Percentiles rank a stretch among this genome's conserved stretches.
These are phyloP conservation scores for Suhomyces bokatorum DNA, from an alignment of 1,139 yeast genomes.

Conservation along the genomic window DNA sequence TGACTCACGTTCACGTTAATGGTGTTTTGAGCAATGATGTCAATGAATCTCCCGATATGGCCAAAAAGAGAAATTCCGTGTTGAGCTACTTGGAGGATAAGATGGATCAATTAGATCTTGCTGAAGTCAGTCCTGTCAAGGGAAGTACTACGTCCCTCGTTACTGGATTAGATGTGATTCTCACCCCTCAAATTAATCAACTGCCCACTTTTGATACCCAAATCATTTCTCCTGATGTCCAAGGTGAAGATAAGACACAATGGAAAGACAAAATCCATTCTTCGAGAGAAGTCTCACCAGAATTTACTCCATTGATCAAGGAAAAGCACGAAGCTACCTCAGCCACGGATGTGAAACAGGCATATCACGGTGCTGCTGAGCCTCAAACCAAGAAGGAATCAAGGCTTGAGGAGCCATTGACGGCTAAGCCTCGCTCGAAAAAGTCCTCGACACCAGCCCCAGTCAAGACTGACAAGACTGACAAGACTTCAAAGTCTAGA, in stretches of 20 bases:
- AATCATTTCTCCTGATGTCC: slow-evolving; percentile 17
- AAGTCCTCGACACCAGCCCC: slow-evolving; percentile 4
- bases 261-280: slow-evolving; percentile 9
- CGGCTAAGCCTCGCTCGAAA: slow-evolving; percentile 6
- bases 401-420: slow-evolving; percentile 9
- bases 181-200: slow-evolving; percentile 35
- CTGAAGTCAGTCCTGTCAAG: slow-evolving; percentile 30
- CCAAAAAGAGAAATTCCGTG: slow-evolving; percentile 43
- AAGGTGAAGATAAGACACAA: slow-evolving; percentile 8
- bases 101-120: slow-evolving; percentile 45
- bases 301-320: slow-evolving; percentile 2
- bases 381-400: neutral
- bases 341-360: neutral
- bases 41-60: slow-evolving; percentile 21
- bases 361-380: neutral
- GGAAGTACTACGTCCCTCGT: slow-evolving; percentile 11
- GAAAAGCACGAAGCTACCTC: slow-evolving; percentile 1
- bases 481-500: slow-evolving; percentile 6
- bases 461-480: slow-evolving; percentile 2
- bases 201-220: slow-evolving; percentile 30
- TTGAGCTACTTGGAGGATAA: slow-evolving; percentile 49
- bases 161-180: slow-evolving; percentile 14
- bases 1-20: slow-evolving; percentile 49
- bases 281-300: slow-evolving; percentile 7
- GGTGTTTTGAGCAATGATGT: slow-evolving; percentile 45